These are phyloP conservation scores for Deinandra increscens DNA, from an alignment of 129 eudicot genomes.

Conservation along the genomic window DNA sequence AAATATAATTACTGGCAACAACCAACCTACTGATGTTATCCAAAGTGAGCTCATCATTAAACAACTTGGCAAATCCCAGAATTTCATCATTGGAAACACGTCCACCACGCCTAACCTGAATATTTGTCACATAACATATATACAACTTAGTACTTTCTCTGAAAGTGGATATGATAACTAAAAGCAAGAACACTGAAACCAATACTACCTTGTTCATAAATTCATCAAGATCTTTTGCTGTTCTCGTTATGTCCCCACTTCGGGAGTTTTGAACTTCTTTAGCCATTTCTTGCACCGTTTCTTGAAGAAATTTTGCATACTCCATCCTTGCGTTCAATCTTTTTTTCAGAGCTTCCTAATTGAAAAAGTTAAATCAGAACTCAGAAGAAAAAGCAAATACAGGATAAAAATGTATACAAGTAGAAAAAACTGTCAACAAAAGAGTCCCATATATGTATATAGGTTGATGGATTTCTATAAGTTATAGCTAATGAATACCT, in stretches of 20 bases:
- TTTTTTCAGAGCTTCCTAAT: conserved; percentile 80
- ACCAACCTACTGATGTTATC: conserved; percentile 90
- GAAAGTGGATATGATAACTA: neutral
- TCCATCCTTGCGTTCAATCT: conserved; percentile 85
- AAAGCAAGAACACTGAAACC: neutral
- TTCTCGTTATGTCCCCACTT: conserved; percentile 82
- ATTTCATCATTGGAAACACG: conserved; percentile 81
- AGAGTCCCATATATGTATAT: neutral
- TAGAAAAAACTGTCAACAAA: neutral
- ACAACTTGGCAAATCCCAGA: conserved; percentile 90
- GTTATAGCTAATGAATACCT: conserved; percentile 41
- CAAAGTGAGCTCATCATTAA: conserved; percentile 91
- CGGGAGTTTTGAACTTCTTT: conserved; percentile 88
- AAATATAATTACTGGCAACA: neutral
- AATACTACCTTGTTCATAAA: conserved; percentile 70
- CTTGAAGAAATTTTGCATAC: conserved; percentile 95
- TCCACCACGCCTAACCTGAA: conserved; percentile 84
- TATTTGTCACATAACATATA: conserved; percentile 20
- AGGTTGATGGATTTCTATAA: neutral
- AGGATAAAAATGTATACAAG: neutral
- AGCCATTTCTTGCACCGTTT: conserved; percentile 93
- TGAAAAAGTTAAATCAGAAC: neutral
- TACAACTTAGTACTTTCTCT: neutral
- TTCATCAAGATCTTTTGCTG: conserved; percentile 99
- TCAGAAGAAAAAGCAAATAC: neutral